Conservation (phyloP, 2,329 filamentous ascomycete species). For the Penicillium brasilianum region DNA sequence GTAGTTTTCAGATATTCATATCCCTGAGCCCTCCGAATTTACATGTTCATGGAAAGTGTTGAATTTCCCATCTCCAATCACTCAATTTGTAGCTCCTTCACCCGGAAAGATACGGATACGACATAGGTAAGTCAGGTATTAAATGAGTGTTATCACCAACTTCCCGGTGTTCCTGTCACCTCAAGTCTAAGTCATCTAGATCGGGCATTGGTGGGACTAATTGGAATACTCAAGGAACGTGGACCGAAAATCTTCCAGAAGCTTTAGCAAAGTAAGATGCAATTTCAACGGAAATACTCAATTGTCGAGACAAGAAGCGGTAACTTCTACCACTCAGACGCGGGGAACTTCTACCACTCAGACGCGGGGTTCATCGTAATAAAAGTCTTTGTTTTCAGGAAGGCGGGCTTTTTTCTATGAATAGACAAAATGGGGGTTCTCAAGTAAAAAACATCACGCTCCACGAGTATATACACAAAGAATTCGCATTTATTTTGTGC, state of each 20-base stretch:
- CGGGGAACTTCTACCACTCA: no score
- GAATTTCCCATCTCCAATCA: background rate
- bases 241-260: no score
- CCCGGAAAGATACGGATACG: background rate
- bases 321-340: no score
- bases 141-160: background rate
- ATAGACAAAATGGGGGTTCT: background rate
- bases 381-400: no score
- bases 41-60: background rate
- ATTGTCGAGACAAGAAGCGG: no score
- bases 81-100: background rate
- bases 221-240: no score
- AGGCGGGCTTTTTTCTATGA: constrained; percentile 1
- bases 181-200: no score
- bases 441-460: constrained; percentile 13
- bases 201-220: no score
- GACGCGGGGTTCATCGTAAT: no score
- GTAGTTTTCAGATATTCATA: background rate
- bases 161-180: background rate
- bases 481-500: constrained; percentile 29
- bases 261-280: no score
- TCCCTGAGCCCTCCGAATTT: background rate
- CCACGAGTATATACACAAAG: constrained; percentile 17
- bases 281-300: background rate
- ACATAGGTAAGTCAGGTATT: background rate